Base-by-base conservation (phyloP, 176 grass and related monocot genomes). In the Avena insularis region DNA sequence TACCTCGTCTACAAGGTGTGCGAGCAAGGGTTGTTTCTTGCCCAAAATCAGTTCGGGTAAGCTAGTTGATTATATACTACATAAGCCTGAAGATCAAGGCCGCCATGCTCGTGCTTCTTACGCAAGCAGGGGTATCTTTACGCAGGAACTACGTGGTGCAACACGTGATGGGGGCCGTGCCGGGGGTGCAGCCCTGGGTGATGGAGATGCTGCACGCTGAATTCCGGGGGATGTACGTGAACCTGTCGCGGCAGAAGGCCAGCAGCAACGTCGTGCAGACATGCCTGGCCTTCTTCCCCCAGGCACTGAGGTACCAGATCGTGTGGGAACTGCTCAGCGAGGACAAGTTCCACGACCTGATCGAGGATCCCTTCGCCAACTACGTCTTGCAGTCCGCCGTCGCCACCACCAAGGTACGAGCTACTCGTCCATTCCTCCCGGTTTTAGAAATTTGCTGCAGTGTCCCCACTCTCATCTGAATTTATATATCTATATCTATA, bases 121-220 rank as follows among this genome's bases (percentile, higher is more conserved):
- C n/a, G n/a, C n/a, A n/a, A n/a, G n/a, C n/a, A n/a, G n/a, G n/a
- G n/a, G n/a, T n/a, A n/a, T n/a, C n/a, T n/a, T n/a, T n/a, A n/a
- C n/a, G 40, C 85, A 87, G 85, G 67, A 87, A 87, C 78, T 82
- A 75, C 45, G 56, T 75, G 54, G 85, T 87, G 78, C 78, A 87
- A 46, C 78, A 82, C 27, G 43, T 81, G 29, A 38, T 87, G 4
- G 3, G 9, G 68, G 5, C 54, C 27, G 66, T 61, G 53, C 50
- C 23, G 15, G 43, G 13, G 66, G 62, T 16, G 20, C 31, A 33
- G 31, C 79, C 25, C 1, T 83, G 81, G 81, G 66, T 68, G 12
- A 60, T 13, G 23, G 29, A 74, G 0, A 2, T 2, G 1, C 43
- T 81, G 17, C 78, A 80, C 57, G 13, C 8, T 1, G 12, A 11